Base-by-base conservation (phyloP, 129 eudicot species). In the Centella asiatica region DNA sequence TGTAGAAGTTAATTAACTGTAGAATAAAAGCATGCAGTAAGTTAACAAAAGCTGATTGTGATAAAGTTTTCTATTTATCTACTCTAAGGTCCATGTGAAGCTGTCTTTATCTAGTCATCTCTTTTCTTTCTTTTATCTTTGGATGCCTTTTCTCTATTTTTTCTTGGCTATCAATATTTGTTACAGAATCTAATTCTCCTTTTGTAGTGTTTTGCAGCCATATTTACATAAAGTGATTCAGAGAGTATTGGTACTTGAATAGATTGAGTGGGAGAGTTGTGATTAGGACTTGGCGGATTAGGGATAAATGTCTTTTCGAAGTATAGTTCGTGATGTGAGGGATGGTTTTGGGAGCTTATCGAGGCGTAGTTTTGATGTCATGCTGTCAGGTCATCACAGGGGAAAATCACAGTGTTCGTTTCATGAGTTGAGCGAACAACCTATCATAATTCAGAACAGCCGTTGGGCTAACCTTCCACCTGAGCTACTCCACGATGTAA, bases 301-400 rank as follows among this genome's bases (percentile, higher is more conserved):
- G 15, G 52, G 44, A 44, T 63, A 63, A 60, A 78, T 81, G 86
- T 81, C 86, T 4, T 81, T 81, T 68, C 86, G 86, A 20, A 77
- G 80, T 60, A 72, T 77, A 26, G 80, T 77, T 40, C 83, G 87
- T 62, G 80, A 77, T 51, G 59, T 81, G 27, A 81, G 83, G 64
- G 83, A 74, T 55, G 66, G 87, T 62, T 60, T 81, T 22, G 80
- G 83, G 61, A 81, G 83, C 76, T 74, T 81, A 48, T 81, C 83
- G 0, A 77, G 74, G 39, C 62, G 83, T 23, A 76, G 83, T 59
- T 77, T 81, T 53, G 80, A 81, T 13, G 68, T 81, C 25, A 61
- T 75, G 57, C 48, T 77, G 26, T 48, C 80, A 8, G 70, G 78
- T 26, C 54, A 61, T 67, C 45, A 49, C 40, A 65, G 76, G 63